Evolutionary conservation across 768 basidiomycete species (phyloP).

Genomic region (Cyclocybe aegerita): DNA sequence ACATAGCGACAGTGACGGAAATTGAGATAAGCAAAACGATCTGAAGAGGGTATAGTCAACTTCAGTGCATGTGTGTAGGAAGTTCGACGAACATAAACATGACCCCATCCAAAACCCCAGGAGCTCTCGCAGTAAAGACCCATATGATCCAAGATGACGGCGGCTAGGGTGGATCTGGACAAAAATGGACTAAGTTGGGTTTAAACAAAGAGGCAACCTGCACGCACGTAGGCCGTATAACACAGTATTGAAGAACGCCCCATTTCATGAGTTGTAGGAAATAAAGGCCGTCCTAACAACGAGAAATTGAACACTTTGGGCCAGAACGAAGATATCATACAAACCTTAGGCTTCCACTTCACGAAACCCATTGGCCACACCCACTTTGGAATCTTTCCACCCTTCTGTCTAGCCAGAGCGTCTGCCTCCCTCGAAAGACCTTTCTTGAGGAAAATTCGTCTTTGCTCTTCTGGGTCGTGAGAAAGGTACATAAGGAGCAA

Average conservation of each 20-base stretch:
- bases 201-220: background rate
- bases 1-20: conserved; percentile 78
- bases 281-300: conserved; percentile 56
- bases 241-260: conserved; percentile 74
- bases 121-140: conserved; percentile 75
- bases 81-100: conserved; percentile 55
- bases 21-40: conserved; percentile 61
- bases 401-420: conserved; percentile 36
- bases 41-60: conserved; percentile 27
- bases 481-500: conserved; percentile 72
- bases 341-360: conserved; percentile 60
- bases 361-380: conserved; percentile 67
- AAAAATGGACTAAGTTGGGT: conserved; percentile 14
- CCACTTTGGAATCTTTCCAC: conserved; percentile 56
- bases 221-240: conserved; percentile 56
- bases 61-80: background rate
- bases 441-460: conserved; percentile 52
- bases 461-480: conserved; percentile 59
- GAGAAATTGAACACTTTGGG: conserved; percentile 4
- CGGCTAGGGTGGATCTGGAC: conserved; percentile 51
- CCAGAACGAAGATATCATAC: conserved; percentile 8
- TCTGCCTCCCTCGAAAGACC: conserved; percentile 63
- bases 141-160: conserved; percentile 59
- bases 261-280: conserved; percentile 78
- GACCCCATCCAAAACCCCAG: conserved; percentile 67